Base-by-base conservation (phyloP, 177 flowering plant species). In the Vitis hybrid region DNA sequence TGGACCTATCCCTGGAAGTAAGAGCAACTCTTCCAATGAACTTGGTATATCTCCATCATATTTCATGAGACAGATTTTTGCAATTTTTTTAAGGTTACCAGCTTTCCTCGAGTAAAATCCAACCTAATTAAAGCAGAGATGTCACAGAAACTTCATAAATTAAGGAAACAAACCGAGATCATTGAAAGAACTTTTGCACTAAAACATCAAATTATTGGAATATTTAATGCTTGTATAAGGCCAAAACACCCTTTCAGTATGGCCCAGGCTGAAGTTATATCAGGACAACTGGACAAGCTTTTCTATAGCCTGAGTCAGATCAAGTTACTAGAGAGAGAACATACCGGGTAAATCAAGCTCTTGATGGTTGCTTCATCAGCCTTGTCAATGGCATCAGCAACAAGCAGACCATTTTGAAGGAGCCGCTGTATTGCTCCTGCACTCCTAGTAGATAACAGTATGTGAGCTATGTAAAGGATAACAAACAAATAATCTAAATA, bases 1-100 rank as follows among this genome's bases (percentile, higher is more conserved):
- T 47, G 99, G 99, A 62, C 99, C 99, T 66, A 96, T 89, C 59
- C 99, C 99, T 15, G 99, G 99, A 71, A 96, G 96, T 64, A 71
- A 73, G 14, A 95, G 92, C 71, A 95, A 84, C 68, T 87, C 97
- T 68, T 88, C 92, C 78, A 95, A 76, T 57, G 97, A 78, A 76
- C 88, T 86, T 17, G 99, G 98, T 60, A 95, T 95, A 68, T 95
- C 99, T 19, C 97, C 98, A 78, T 79, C 89, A 79, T 94, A 92
- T 80, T 90, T 86, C 24, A 4, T 57, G 38, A 92, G 92, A 76
- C 99, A 95, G 24, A 95, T 86, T 49, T 84, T 87, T 58, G 97
- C 93, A 76, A 95, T 76, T 82, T 92, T 94, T 82, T 95, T 95
- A 89, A 95, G 60, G 83, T 94, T 87, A 69, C 64, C 77, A 47